A percentile compares a stretch with the other conserved stretches of the same genome.
Conservation (phyloP, 2,329 filamentous ascomycete species). For the Daldinia eschscholtzii region DNA sequence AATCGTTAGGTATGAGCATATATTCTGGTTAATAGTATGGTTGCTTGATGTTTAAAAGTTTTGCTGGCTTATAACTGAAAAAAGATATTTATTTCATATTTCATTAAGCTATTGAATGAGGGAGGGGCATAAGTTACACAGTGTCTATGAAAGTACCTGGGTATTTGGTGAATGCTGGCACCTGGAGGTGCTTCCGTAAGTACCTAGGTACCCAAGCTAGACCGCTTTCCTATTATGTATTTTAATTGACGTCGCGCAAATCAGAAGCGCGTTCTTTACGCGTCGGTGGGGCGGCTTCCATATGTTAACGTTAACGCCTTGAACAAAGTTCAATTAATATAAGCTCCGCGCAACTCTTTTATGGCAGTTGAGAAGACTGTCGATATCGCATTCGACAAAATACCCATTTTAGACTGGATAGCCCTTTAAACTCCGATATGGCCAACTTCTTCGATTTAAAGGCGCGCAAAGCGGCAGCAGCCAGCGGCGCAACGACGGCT, state of each 20-base stretch:
- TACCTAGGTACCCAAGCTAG: slow-evolving; percentile 17
- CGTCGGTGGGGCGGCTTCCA: slow-evolving; percentile 28
- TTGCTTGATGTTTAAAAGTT: neutral
- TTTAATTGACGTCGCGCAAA: slow-evolving; percentile 43
- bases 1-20: neutral
- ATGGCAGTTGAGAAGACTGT: neutral
- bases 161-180: neutral
- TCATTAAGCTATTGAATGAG: neutral
- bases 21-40: neutral
- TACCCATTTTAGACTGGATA: neutral
- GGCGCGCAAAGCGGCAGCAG: slow-evolving; percentile 82
- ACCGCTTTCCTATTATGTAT: slow-evolving; percentile 41
- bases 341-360: neutral
- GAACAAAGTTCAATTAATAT: slow-evolving; percentile 1
- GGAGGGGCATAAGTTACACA: neutral
- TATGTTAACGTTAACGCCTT: slow-evolving; percentile 1
- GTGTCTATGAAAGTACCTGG: neutral
- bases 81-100: too few species aligned
- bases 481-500: slow-evolving; percentile 70
- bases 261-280: slow-evolving; percentile 42
- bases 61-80: neutral
- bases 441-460: slow-evolving; percentile 96
- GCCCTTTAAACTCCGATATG: slow-evolving; percentile 63
- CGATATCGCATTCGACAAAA: neutral
- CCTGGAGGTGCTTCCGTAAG: neutral